phyloP scores from a whole-genome alignment of 306 rosid species.

The Casuarina equisetifolia region DNA sequence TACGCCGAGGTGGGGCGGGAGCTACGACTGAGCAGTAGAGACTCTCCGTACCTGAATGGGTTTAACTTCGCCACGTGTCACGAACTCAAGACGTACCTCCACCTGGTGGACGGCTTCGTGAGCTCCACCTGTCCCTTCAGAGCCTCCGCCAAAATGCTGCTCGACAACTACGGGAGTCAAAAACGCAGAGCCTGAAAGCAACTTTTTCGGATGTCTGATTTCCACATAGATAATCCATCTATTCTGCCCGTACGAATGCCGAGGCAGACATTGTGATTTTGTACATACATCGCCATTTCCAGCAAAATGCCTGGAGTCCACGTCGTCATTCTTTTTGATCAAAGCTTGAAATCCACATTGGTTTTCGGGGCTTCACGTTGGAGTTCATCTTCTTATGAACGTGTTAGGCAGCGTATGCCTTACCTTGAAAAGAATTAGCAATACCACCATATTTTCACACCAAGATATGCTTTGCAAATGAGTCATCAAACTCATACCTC shows the following conservation, averaged over 20 bases:
- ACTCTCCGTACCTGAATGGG: conserved; percentile 51
- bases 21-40: conserved; percentile 56
- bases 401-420: too few species aligned
- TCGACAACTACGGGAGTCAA: background rate
- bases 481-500: too few species aligned
- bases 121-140: conserved; percentile 64
- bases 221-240: too few species aligned
- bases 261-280: background rate
- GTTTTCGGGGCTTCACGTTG: background rate
- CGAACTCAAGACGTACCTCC: conserved; percentile 68
- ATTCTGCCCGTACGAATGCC: background rate
- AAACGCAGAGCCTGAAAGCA: background rate
- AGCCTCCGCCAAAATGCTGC: conserved; percentile 45
- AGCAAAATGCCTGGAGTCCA: background rate
- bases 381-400: too few species aligned
- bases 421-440: too few species aligned
- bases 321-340: conserved; percentile 11
- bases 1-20: conserved; percentile 84
- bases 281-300: background rate
- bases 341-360: background rate
- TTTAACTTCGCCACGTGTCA: conserved; percentile 62
- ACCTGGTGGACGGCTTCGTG: conserved; percentile 59
- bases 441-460: too few species aligned
- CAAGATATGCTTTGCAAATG: too few species aligned
- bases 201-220: too few species aligned